Conservation (phyloP, 495 filamentous ascomycete species). For the Penicillium malachiteum region DNA sequence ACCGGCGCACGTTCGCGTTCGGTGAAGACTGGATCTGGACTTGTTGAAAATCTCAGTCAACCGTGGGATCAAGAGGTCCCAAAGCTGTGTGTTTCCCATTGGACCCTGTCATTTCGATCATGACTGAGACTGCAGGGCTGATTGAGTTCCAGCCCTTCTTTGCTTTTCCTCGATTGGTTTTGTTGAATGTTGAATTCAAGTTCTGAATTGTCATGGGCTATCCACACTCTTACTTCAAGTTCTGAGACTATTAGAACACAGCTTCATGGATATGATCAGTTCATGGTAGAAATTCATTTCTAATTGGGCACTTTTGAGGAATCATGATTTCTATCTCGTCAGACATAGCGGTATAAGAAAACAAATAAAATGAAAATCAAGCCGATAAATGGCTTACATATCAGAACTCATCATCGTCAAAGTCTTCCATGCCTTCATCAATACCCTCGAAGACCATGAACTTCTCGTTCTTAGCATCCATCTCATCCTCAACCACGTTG, state of each 20-base stretch:
- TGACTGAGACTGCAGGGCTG: conserved; percentile 7
- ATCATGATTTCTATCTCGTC: conserved; percentile 18
- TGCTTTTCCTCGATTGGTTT: too few relatives aligned
- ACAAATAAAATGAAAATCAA: background rate
- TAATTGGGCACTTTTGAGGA: background rate
- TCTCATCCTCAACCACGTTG: conserved; percentile 74
- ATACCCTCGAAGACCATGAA: conserved; percentile 81
- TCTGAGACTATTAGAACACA: too few relatives aligned
- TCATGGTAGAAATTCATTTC: background rate
- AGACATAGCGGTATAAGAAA: conserved; percentile 14
- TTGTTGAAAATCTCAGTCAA: conserved; percentile 12
- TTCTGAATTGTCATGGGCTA: too few relatives aligned
- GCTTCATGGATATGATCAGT: background rate
- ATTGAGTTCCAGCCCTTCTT: background rate
- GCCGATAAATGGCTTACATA: background rate
- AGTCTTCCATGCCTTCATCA: conserved; percentile 34
- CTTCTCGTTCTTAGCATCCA: conserved; percentile 81
- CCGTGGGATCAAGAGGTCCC: conserved; percentile 12
- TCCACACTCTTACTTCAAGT: too few relatives aligned
- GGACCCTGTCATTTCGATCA: background rate
- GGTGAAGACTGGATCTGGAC: conserved; percentile 4
- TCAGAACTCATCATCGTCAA: conserved; percentile 20
- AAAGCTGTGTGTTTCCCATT: too few relatives aligned
- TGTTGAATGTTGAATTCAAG: too few relatives aligned
- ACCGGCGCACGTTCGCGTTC: background rate